Percentiles rank a stretch among this genome's conserved stretches.
Evolutionary conservation across 352 stramenopile genomes (phyloP).

Genomic region (Phytophthora pini): DNA sequence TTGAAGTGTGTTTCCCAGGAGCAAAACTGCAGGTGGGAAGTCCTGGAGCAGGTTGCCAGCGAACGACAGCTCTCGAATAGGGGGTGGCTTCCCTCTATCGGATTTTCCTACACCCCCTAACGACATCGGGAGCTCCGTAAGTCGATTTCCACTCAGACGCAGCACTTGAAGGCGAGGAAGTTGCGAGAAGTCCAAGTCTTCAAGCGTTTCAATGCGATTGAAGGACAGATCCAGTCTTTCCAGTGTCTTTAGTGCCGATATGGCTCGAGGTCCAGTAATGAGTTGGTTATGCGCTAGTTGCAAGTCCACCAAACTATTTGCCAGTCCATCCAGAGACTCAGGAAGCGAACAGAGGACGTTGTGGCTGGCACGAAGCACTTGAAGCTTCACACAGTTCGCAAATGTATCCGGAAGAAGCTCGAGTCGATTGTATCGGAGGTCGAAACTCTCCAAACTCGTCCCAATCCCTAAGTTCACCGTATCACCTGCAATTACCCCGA

Average conservation of each 20-base stretch:
- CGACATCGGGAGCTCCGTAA: constrained; percentile 50
- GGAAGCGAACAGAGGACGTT: constrained; percentile 55
- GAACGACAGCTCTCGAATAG: constrained; percentile 62
- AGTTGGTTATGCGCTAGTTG: constrained; percentile 69
- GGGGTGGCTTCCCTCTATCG: constrained; percentile 13
- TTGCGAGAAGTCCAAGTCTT: constrained; percentile 47
- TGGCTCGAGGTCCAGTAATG: constrained; percentile 19
- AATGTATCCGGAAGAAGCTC: constrained; percentile 50
- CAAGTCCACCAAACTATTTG: constrained; percentile 38
- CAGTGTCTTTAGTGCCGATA: constrained; percentile 41
- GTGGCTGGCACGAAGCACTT: constrained; percentile 50
- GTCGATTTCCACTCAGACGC: constrained; percentile 55
- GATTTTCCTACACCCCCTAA: constrained; percentile 33
- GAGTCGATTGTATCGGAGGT: constrained; percentile 75
- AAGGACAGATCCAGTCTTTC: constrained; percentile 71
- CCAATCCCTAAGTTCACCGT: constrained; percentile 8
- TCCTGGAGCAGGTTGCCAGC: constrained; percentile 61
- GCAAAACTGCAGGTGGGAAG: constrained; percentile 52
- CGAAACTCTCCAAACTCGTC: constrained; percentile 54
- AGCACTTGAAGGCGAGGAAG: constrained; percentile 47
- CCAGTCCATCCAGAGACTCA: constrained; percentile 42
- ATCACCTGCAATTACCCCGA: constrained; percentile 17
- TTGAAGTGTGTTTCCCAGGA: constrained; percentile 50
- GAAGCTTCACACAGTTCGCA: constrained; percentile 44
- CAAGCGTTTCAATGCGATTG: constrained; percentile 62